Conservation (phyloP, 106 monocot genomes). For the Phalaenopsis equestris region DNA sequence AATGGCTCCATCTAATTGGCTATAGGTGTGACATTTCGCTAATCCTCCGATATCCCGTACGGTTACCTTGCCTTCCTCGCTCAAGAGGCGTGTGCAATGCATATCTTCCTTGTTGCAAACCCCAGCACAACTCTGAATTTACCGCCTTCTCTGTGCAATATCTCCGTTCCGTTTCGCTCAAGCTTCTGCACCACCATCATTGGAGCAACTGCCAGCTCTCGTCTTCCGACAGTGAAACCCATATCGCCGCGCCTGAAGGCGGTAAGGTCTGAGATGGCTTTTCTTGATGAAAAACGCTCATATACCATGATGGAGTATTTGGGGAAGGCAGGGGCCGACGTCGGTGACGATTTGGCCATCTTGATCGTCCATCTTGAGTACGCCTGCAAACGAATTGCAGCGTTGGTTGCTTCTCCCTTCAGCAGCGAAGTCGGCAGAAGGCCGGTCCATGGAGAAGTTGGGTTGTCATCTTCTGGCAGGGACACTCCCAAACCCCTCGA, state of each 20-base stretch:
- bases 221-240: background rate
- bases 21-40: no score
- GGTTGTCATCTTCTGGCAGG: conserved; percentile 28
- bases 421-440: conserved; percentile 19
- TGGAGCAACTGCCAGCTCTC: no score
- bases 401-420: conserved; percentile 76
- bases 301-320: conserved; percentile 5
- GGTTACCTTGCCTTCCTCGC: background rate
- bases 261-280: background rate
- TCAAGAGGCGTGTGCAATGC: conserved; percentile 1
- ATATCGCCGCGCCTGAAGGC: background rate
- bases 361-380: conserved; percentile 66
- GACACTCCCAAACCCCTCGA: conserved; percentile 96
- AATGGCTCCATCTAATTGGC: no score
- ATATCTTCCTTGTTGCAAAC: background rate
- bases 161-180: background rate
- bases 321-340: conserved; percentile 1
- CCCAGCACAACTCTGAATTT: background rate
- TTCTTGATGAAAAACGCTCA: background rate
- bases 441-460: background rate
- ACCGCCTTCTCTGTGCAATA: background rate
- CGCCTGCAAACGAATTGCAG: conserved; percentile 85
- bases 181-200: background rate
- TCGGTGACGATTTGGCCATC: conserved; percentile 60
- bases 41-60: no score